A percentile compares a stretch with the other conserved stretches of the same genome.
These are phyloP conservation scores for Penicillium expansum DNA, from an alignment of 2,329 filamentous ascomycete species.

Conservation along the genomic window DNA sequence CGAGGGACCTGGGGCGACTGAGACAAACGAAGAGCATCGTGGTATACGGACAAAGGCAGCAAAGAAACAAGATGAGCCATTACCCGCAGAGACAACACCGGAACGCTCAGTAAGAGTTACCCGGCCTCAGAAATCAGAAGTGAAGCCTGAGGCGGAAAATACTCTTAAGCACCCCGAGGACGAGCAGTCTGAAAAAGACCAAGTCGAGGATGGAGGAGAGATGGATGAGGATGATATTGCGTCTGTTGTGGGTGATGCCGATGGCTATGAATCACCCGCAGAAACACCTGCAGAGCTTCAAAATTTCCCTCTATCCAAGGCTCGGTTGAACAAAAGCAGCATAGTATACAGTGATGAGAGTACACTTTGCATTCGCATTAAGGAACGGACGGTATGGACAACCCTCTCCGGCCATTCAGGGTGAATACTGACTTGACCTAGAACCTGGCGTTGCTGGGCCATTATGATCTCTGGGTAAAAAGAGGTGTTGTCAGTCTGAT, in stretches of 20 bases:
- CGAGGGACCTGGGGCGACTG: conserved; percentile 17
- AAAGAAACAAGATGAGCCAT: conserved; percentile 18
- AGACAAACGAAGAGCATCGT: conserved; percentile 14
- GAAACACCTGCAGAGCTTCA: conserved; percentile 32
- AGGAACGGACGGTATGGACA: conserved; percentile 38
- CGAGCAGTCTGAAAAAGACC: conserved; percentile 17
- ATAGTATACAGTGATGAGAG: conserved; percentile 40
- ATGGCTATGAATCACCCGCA: conserved; percentile 35
- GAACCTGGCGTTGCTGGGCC: conserved; percentile 49
- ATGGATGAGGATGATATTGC: conserved; percentile 24
- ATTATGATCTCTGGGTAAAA: conserved; percentile 57
- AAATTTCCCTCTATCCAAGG: conserved; percentile 43
- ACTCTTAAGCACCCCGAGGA: background rate
- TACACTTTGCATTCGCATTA: conserved; percentile 41
- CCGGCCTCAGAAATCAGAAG: conserved; percentile 4
- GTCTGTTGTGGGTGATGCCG: conserved; percentile 25
- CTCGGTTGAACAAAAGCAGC: conserved; percentile 35
- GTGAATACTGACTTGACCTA: conserved; percentile 25
- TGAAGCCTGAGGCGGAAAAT: background rate
- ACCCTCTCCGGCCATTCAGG: background rate
- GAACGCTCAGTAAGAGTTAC: conserved; percentile 8
- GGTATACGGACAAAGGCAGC: conserved; percentile 21
- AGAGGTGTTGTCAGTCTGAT: conserved; percentile 56
- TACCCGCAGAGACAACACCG: conserved; percentile 12
- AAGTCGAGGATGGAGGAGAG: conserved; percentile 20